Base-by-base conservation (phyloP, 768 basidiomycete species). In the Lyophyllum atratum region DNA sequence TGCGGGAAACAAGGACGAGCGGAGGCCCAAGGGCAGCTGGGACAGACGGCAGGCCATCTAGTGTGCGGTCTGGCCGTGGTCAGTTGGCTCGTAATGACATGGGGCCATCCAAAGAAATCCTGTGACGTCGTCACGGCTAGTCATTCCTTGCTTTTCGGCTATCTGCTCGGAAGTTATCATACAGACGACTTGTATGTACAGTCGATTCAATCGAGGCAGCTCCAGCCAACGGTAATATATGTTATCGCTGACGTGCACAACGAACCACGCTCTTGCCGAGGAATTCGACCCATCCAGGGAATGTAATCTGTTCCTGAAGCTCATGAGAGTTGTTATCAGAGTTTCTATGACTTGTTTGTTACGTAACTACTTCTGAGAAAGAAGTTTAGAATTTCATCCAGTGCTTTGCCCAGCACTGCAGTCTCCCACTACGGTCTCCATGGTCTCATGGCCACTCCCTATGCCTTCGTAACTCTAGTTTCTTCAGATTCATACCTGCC, bases 401-500 rank as follows among this genome's bases (percentile, higher is more conserved):
- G 29, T 33, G 24, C 5, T 43, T 64, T 61, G 59, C 59, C 59
- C 54, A 31, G 58, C 59, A 54, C 54, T 62, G 61, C 61, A 56
- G 59, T 58, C 57, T 60, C 62, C n/a, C 54, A 61, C 63, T 64
- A 54, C 66, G 59, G 64, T 59, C 55, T 62, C 58, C 28, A 60
- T 66, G 62, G 70, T 64, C 70, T 64, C 67, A 90, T 89, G 89
- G 79, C 85, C 77, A 59, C 69, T 69, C 78, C 77, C 71, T 87
- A 83, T 81, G 93, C 92, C 65, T 92, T 97, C 72, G 93, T 90
- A 64, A 93, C 96, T 40, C 89, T 99, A 63, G 75, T 98, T 66
- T 94, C 96, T 54, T 93, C 94, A 29, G 90, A 95, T 69, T 79
- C 81, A 25, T 99, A 99, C 76, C 87, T 98, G 51, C 93, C 93